phyloP scores from a whole-genome alignment of 2,329 filamentous ascomycete genomes.

The Aphanoascus verrucosus region DNA sequence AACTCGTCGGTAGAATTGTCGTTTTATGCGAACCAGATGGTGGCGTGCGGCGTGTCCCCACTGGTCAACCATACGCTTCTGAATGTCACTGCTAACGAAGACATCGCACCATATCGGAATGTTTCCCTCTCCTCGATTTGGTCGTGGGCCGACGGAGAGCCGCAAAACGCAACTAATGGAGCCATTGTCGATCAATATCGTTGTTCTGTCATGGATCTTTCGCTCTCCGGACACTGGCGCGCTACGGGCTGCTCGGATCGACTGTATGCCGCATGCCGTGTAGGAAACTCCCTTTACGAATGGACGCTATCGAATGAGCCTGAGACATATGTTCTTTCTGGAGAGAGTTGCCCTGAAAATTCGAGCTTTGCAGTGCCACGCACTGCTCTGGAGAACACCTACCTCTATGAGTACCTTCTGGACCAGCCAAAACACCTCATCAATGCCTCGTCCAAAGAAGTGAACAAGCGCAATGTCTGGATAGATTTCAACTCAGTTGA shows the following conservation, averaged over 20 bases:
- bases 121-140: slow-evolving; percentile 45
- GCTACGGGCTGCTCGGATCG: slow-evolving; percentile 45
- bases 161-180: slow-evolving; percentile 33
- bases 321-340: slow-evolving; percentile 37
- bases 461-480: slow-evolving; percentile 37
- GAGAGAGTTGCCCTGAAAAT: slow-evolving; percentile 39
- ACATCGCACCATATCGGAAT: slow-evolving; percentile 39
- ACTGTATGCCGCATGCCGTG: slow-evolving; percentile 48
- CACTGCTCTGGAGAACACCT: slow-evolving; percentile 53
- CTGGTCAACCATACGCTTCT: slow-evolving; percentile 48
- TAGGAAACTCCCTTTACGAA: slow-evolving; percentile 43
- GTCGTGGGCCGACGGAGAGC: slow-evolving; percentile 51
- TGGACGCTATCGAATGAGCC: slow-evolving; percentile 44
- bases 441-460: slow-evolving; percentile 21
- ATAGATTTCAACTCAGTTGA: slow-evolving; percentile 53
- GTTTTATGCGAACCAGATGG: slow-evolving; percentile 31
- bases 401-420: slow-evolving; percentile 40
- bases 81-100: slow-evolving; percentile 40
- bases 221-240: slow-evolving; percentile 46
- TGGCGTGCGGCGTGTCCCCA: slow-evolving; percentile 51
- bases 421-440: slow-evolving; percentile 22
- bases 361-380: slow-evolving; percentile 48
- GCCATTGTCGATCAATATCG: slow-evolving; percentile 32
- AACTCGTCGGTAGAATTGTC: slow-evolving; percentile 25
- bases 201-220: slow-evolving; percentile 46